phyloP scores from a whole-genome alignment of 192 early-diverging fungal species.

The Coemansia sp. region DNA sequence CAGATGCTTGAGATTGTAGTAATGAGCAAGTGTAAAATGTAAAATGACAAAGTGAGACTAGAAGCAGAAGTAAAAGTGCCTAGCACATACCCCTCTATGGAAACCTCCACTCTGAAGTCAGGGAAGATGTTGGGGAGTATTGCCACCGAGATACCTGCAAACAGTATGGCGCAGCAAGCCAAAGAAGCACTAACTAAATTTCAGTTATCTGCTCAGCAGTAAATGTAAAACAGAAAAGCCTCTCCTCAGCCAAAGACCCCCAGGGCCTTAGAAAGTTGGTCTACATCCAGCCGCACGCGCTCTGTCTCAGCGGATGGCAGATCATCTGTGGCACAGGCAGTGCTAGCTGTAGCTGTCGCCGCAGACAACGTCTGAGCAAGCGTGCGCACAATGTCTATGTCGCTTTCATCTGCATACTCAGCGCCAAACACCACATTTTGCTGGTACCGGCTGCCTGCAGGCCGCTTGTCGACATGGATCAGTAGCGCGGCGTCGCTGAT shows the following conservation, averaged over 20 bases:
- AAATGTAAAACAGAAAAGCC: neutral
- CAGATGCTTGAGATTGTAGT: neutral
- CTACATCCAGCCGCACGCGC: conserved; percentile 30
- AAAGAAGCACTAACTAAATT: neutral
- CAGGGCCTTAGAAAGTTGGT: conserved; percentile 8
- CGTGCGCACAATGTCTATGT: conserved; percentile 13
- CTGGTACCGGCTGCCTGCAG: conserved; percentile 32
- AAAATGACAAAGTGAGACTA: neutral
- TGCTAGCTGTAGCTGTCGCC: conserved; percentile 1
- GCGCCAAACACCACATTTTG: conserved; percentile 37
- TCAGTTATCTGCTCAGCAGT: neutral
- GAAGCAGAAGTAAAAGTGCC: neutral
- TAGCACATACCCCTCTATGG: no score
- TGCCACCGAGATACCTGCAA: neutral
- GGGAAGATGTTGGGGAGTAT: neutral
- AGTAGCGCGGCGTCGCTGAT: conserved; percentile 18
- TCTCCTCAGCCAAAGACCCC: neutral
- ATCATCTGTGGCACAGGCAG: neutral
- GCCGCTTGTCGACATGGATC: conserved; percentile 39
- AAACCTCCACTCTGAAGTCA: neutral
- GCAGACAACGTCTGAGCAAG: conserved; percentile 15
- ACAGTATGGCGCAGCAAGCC: neutral
- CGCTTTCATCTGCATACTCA: conserved; percentile 31
- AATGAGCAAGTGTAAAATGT: neutral
- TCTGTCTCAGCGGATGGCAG: conserved; percentile 8